Percentiles rank a stretch among this genome's conserved stretches.
These are phyloP conservation scores for Acidomyces sp. DNA, from an alignment of 495 filamentous ascomycete species.

Conservation along the genomic window DNA sequence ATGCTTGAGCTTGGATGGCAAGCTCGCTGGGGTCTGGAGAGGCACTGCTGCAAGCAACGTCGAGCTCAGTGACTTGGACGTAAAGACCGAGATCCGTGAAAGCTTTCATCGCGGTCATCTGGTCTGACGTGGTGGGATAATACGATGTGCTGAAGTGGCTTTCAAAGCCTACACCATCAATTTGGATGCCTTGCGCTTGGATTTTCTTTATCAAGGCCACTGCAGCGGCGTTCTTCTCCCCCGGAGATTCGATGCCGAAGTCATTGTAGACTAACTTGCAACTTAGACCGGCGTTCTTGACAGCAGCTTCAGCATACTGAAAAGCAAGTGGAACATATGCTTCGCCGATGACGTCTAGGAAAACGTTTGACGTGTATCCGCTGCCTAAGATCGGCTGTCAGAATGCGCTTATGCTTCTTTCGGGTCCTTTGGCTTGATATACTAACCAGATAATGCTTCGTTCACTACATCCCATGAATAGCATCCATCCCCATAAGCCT, in stretches of 20 bases:
- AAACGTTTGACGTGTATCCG: constrained; percentile 17
- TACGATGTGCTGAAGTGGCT: constrained; percentile 44
- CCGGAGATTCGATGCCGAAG: constrained; percentile 46
- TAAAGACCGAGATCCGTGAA: no score
- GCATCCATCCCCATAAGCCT: constrained; percentile 11
- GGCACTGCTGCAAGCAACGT: no score
- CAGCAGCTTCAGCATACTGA: constrained; percentile 24
- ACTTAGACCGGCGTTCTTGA: constrained; percentile 33
- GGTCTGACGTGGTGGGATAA: no score
- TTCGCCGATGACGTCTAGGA: constrained; percentile 18
- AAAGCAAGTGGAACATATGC: constrained; percentile 24
- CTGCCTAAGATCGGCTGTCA: no score
- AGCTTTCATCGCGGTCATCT: constrained; percentile 29
- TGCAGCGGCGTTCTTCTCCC: constrained; percentile 35
- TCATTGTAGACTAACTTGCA: constrained; percentile 55
- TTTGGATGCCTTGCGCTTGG: constrained; percentile 35
- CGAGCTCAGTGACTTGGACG: no score
- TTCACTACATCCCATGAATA: background rate
- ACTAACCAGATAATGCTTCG: no score
- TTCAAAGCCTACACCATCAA: constrained; percentile 48
- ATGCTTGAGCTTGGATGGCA: no score
- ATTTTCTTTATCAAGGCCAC: constrained; percentile 35
- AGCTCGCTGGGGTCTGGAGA: no score
- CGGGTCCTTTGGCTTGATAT: no score
- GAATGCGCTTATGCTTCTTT: no score